Conservation (phyloP, 352 stramenopile species). For the Pythium sukuiense region DNA sequence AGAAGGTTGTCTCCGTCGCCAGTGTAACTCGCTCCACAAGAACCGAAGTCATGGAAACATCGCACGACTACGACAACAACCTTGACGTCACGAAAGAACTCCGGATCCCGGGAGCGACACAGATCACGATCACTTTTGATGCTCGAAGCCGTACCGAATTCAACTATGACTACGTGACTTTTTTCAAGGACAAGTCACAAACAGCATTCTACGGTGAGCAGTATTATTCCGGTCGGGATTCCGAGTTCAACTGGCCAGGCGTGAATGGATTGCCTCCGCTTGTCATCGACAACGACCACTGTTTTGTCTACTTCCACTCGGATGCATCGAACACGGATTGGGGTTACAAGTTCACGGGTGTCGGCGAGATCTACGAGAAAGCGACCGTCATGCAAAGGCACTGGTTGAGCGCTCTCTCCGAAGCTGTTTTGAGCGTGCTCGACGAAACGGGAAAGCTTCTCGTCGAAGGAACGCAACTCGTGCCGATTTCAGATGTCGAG, state of each 20-base stretch:
- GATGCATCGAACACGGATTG: slow-evolving; percentile 86
- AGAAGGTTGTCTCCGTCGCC: slow-evolving; percentile 36
- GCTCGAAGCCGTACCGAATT: slow-evolving; percentile 71
- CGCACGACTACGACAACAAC: slow-evolving; percentile 82
- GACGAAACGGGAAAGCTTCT: slow-evolving; percentile 56
- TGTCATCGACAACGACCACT: slow-evolving; percentile 75
- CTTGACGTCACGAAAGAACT: slow-evolving; percentile 71
- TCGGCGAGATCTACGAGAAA: slow-evolving; percentile 63
- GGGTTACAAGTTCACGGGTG: slow-evolving; percentile 77
- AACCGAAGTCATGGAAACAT: slow-evolving; percentile 69
- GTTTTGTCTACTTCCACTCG: slow-evolving; percentile 82
- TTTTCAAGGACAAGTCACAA: slow-evolving; percentile 72
- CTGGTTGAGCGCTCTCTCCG: slow-evolving; percentile 58
- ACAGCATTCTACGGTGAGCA: slow-evolving; percentile 61
- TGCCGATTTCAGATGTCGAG: slow-evolving; percentile 52
- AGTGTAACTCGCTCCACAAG: slow-evolving; percentile 48
- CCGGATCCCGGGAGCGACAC: slow-evolving; percentile 64
- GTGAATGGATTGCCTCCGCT: slow-evolving; percentile 62
- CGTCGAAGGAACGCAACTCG: slow-evolving; percentile 45
- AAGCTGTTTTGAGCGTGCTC: slow-evolving; percentile 46
- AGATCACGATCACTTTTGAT: slow-evolving; percentile 86
- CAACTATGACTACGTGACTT: slow-evolving; percentile 90
- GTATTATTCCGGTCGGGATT: slow-evolving; percentile 77
- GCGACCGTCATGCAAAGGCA: slow-evolving; percentile 55
- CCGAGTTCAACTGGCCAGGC: slow-evolving; percentile 79